Percentiles rank a stretch among this genome's conserved stretches.
Conservation (phyloP, 202 grass and related monocot species). For the Zizania palustris region DNA sequence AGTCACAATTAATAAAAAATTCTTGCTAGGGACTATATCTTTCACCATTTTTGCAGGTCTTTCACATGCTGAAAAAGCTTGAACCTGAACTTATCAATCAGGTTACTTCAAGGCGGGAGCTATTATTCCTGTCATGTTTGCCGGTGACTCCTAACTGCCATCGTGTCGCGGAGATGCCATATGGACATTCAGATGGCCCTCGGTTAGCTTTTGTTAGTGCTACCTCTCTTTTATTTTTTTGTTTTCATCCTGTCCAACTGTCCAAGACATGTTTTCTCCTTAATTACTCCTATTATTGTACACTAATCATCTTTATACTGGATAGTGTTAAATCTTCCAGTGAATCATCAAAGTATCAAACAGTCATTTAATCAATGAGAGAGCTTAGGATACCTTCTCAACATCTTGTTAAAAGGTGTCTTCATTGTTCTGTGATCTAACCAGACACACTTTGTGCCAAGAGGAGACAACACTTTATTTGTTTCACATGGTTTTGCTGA, state of each 20-base stretch:
- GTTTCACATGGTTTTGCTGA: constrained; percentile 31
- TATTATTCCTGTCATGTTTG: constrained; percentile 75
- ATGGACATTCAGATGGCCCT: constrained; percentile 69
- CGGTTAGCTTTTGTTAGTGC: constrained; percentile 79
- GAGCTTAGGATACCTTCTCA: constrained; percentile 2
- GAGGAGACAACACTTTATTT: constrained; percentile 23
- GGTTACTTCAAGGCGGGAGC: constrained; percentile 62
- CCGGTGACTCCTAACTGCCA: constrained; percentile 86
- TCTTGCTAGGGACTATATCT: constrained; percentile 1
- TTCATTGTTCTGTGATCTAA: neutral
- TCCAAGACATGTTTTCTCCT: constrained; percentile 16
- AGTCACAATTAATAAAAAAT: neutral
- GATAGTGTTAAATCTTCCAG: constrained; percentile 17
- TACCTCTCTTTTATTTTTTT: neutral
- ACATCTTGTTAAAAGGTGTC: constrained; percentile 24
- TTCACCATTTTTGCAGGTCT: constrained; percentile 60
- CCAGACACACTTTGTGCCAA: no score
- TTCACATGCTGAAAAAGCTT: constrained; percentile 70
- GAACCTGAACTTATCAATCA: constrained; percentile 67
- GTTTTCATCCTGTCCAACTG: neutral
- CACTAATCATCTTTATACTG: constrained; percentile 23
- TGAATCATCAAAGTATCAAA: constrained; percentile 16
- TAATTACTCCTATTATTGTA: constrained; percentile 7
- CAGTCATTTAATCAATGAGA: constrained; percentile 22
- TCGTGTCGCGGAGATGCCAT: constrained; percentile 65